A percentile compares a stretch with the other conserved stretches of the same genome.
phyloP scores from a whole-genome alignment of 495 filamentous ascomycete species.

The Aspergillus wentii region DNA sequence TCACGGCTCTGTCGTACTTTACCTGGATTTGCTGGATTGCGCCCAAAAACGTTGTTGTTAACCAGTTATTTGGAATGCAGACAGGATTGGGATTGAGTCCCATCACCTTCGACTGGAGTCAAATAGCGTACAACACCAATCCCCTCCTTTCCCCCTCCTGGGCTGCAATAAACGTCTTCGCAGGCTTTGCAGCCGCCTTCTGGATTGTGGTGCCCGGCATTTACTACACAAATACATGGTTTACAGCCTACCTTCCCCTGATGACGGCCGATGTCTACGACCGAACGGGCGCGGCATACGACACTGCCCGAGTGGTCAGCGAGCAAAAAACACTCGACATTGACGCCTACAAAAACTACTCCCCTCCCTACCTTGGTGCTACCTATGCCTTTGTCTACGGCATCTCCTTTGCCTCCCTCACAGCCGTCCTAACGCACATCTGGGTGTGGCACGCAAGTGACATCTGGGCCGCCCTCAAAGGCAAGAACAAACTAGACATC shows the following conservation, averaged over 20 bases:
- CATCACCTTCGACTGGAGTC: conserved; percentile 76
- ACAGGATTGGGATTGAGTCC: conserved; percentile 80
- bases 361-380: conserved; percentile 73
- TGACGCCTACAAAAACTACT: conserved; percentile 71
- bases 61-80: conserved; percentile 70
- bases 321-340: conserved; percentile 65
- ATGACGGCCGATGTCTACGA: conserved; percentile 61
- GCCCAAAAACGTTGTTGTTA: conserved; percentile 72
- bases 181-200: conserved; percentile 29
- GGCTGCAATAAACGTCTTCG: conserved; percentile 54
- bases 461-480: conserved; percentile 45
- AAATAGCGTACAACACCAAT: conserved; percentile 35
- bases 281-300: conserved; percentile 72
- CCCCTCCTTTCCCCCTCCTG: conserved; percentile 31
- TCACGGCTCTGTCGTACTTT: conserved; percentile 82
- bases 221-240: conserved; percentile 36
- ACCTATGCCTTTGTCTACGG: conserved; percentile 80
- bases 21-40: conserved; percentile 83
- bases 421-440: conserved; percentile 59
- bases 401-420: conserved; percentile 75
- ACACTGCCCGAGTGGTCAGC: conserved; percentile 70
- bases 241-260: conserved; percentile 34
- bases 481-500: conserved; percentile 51
- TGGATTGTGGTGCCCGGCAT: conserved; percentile 28
- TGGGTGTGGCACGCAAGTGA: conserved; percentile 54